Evolutionary conservation across 495 filamentous ascomycete species (phyloP).

Genomic region (Podospora pseudoanserina): DNA sequence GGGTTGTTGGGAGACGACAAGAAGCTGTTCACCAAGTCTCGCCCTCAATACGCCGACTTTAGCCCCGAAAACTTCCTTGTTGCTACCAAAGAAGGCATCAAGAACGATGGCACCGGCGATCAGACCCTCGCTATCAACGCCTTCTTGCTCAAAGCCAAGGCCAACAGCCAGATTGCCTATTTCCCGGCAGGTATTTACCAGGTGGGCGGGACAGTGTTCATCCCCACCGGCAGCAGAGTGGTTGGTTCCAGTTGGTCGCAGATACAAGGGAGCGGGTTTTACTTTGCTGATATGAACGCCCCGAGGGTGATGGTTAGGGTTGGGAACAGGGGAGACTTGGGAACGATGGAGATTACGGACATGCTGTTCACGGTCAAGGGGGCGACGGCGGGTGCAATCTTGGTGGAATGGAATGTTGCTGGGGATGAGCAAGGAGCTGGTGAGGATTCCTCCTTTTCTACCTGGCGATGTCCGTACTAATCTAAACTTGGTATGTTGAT

Average conservation of each 20-base stretch:
- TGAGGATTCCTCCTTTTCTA: no score
- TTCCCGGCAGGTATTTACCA: conserved; percentile 34
- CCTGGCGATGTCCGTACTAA: no score
- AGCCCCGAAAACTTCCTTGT: neutral
- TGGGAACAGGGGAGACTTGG: conserved; percentile 68
- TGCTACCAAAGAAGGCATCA: neutral
- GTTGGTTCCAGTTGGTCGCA: conserved; percentile 49
- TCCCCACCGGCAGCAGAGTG: conserved; percentile 47
- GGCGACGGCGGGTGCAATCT: conserved; percentile 72
- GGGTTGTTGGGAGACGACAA: neutral
- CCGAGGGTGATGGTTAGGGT: conserved; percentile 68
- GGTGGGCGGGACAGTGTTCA: conserved; percentile 36
- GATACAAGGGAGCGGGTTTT: conserved; percentile 37
- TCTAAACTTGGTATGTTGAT: no score
- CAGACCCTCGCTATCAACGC: conserved; percentile 4
- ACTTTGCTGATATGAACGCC: conserved; percentile 53
- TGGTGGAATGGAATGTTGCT: conserved; percentile 81
- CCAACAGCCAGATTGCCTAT: conserved; percentile 34
- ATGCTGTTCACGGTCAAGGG: conserved; percentile 71
- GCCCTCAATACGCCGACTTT: neutral
- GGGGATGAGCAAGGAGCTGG: neutral
- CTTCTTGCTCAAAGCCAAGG: neutral
- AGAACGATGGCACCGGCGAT: neutral
- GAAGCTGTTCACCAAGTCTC: neutral
- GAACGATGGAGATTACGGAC: conserved; percentile 77